phyloP scores from a whole-genome alignment of 202 grass and related monocot genomes.

The Carex arenaria region DNA sequence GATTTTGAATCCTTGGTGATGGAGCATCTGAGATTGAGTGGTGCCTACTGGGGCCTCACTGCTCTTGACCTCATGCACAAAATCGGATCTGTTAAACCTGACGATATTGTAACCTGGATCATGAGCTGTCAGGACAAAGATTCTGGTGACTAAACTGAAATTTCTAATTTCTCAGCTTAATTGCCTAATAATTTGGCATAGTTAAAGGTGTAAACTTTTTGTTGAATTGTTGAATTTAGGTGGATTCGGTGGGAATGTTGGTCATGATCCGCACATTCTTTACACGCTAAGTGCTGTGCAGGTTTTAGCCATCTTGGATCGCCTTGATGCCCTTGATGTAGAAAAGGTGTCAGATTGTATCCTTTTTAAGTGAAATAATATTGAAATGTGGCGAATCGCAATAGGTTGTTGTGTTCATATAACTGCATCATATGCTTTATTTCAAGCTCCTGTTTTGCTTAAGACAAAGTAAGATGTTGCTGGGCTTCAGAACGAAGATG shows the following conservation, averaged over 20 bases:
- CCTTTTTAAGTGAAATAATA: slow-evolving; percentile 28
- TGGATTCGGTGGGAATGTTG: slow-evolving; percentile 84
- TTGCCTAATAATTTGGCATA: background rate
- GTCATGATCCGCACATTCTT: slow-evolving; percentile 66
- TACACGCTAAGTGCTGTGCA: slow-evolving; percentile 81
- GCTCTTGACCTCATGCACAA: slow-evolving; percentile 81
- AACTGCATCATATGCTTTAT: background rate
- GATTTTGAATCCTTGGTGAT: slow-evolving; percentile 73
- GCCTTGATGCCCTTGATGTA: slow-evolving; percentile 55
- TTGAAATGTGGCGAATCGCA: background rate
- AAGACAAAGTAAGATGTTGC: slow-evolving; percentile 50
- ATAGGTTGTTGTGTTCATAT: background rate
- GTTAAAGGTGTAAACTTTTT: background rate
- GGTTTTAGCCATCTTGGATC: slow-evolving; percentile 66
- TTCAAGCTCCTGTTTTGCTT: slow-evolving; percentile 34
- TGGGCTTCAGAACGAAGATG: slow-evolving; percentile 77
- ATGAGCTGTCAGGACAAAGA: slow-evolving; percentile 74
- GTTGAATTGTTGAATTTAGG: slow-evolving; percentile 42
- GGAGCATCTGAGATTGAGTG: slow-evolving; percentile 76
- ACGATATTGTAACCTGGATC: slow-evolving; percentile 68
- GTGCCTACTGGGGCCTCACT: slow-evolving; percentile 93
- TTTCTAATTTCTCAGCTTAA: background rate
- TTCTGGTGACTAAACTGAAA: slow-evolving; percentile 33
- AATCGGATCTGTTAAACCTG: slow-evolving; percentile 45
- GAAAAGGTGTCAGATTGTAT: slow-evolving; percentile 87